phyloP scores from a whole-genome alignment of 2,329 filamentous ascomycete genomes.

The Trichophaea hybrida region DNA sequence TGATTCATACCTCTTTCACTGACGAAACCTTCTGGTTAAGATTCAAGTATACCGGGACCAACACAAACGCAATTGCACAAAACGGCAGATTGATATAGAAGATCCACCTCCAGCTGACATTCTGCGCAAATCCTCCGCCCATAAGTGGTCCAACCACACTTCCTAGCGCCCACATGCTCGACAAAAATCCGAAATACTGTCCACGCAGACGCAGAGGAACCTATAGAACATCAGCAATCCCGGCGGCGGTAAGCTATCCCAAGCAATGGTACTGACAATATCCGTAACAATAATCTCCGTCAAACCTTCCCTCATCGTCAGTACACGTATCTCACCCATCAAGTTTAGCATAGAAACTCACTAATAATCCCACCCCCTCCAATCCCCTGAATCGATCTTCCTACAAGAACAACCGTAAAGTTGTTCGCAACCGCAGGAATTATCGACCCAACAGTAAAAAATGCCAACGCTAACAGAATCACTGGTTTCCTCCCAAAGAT shows the following conservation, averaged over 20 bases:
- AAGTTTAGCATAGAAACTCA: not conserved
- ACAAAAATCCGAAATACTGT: conserved; percentile 33
- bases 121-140: conserved; percentile 42
- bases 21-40: conserved; percentile 35
- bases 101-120: conserved; percentile 46
- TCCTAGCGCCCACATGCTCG: conserved; percentile 42
- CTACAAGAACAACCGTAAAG: conserved; percentile 32
- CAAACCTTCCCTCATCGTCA: conserved; percentile 27
- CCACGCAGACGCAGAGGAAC: conserved; percentile 37
- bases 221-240: conserved; percentile 24
- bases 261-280: conserved; percentile 30
- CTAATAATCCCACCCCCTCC: conserved; percentile 39
- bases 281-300: conserved; percentile 37
- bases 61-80: conserved; percentile 36
- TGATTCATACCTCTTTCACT: not conserved
- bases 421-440: conserved; percentile 31
- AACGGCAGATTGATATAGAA: conserved; percentile 52
- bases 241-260: not conserved
- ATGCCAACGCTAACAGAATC: conserved; percentile 28
- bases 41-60: conserved; percentile 41
- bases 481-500: conserved; percentile 33
- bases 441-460: conserved; percentile 34
- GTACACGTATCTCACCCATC: not conserved
- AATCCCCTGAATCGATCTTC: conserved; percentile 37
- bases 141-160: conserved; percentile 40